phyloP scores from a whole-genome alignment of 441 rosid genomes.

The Corymbia calophylla region DNA sequence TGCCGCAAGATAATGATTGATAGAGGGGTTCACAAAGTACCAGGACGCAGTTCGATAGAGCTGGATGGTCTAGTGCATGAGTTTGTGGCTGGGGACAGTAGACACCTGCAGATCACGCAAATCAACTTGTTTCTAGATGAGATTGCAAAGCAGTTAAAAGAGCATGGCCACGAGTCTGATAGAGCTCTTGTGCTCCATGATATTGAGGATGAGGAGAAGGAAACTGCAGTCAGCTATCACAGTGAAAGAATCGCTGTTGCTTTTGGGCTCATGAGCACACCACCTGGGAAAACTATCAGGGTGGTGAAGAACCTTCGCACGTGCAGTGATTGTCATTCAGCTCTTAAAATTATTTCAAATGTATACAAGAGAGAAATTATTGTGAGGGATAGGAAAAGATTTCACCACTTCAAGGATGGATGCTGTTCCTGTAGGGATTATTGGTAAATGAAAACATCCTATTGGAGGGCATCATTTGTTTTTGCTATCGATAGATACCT shows the following conservation, averaged over 20 bases:
- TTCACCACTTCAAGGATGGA: not conserved
- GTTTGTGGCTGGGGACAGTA: not conserved
- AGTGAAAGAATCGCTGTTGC: not conserved
- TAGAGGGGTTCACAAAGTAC: not conserved
- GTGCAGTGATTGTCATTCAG: not conserved
- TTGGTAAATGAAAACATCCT: not conserved
- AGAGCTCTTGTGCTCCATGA: not conserved
- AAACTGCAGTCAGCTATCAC: not conserved
- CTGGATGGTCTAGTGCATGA: not conserved
- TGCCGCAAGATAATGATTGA: not conserved
- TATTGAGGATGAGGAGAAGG: not conserved
- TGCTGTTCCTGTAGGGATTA: not conserved
- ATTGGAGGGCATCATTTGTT: not conserved
- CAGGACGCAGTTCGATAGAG: not conserved
- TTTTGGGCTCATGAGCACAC: not conserved
- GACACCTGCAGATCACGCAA: not conserved
- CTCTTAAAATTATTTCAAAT: not conserved
- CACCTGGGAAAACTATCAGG: not conserved
- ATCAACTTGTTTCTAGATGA: not conserved
- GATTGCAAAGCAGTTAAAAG: not conserved
- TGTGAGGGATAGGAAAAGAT: not conserved
- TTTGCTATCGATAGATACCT: not conserved
- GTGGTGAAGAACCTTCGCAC: not conserved
- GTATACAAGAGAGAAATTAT: not conserved
- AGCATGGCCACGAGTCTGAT: not conserved